Percentiles rank a stretch among this genome's conserved stretches.
Conservation (phyloP, 2,329 filamentous ascomycete genomes). For the Cladobotryum mycophilum region DNA sequence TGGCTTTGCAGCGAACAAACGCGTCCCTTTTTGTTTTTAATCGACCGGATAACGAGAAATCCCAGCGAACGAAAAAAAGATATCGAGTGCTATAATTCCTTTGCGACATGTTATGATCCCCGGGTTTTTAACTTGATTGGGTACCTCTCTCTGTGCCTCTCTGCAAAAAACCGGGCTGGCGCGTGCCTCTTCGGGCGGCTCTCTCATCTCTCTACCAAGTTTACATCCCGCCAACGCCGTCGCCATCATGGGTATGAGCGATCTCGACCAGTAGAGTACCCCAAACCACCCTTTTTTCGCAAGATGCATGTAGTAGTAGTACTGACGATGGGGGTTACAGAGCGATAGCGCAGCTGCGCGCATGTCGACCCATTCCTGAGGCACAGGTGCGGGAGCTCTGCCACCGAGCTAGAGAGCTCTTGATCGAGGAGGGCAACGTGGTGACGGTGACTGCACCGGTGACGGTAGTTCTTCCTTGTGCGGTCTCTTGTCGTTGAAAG, state of each 20-base stretch:
- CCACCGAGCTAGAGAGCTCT: constrained; percentile 90
- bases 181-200: constrained; percentile 11
- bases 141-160: not conserved
- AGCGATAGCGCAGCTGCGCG: constrained; percentile 90
- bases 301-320: not conserved
- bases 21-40: too few relatives aligned
- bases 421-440: constrained; percentile 97
- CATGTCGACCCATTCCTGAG: constrained; percentile 94
- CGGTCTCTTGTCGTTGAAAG: not conserved
- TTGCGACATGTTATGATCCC: constrained; percentile 22
- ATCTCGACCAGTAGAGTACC: constrained; percentile 71
- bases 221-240: constrained; percentile 6
- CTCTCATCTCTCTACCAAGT: constrained; percentile 3
- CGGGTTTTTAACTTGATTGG: not conserved
- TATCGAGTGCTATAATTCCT: not conserved
- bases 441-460: constrained; percentile 92
- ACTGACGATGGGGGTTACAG: constrained; percentile 37
- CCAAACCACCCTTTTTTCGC: constrained; percentile 10
- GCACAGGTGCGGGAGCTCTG: constrained; percentile 92
- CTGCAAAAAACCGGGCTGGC: constrained; percentile 16
- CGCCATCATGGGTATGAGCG: constrained; percentile 60
- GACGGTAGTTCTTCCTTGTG: constrained; percentile 55
- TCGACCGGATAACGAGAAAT: too few relatives aligned
- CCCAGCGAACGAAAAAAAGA: too few relatives aligned
- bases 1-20: too few relatives aligned